A percentile compares a stretch with the other conserved stretches of the same genome.
These are phyloP conservation scores for Salix suchowensis DNA, from an alignment of 345 rosid genomes.

Conservation along the genomic window DNA sequence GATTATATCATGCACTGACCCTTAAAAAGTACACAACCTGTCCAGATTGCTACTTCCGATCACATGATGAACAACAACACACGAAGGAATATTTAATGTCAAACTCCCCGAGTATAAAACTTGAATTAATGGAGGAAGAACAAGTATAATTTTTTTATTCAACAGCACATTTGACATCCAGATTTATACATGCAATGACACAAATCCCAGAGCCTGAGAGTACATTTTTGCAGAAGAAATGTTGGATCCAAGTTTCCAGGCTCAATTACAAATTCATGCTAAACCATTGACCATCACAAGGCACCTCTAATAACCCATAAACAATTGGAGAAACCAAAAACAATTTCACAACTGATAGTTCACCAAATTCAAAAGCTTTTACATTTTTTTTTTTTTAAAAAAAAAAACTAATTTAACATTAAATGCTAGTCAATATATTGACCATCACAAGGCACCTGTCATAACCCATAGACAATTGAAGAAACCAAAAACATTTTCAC, in stretches of 20 bases:
- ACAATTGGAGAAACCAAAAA: neutral
- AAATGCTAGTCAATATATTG: slow-evolving; percentile 17
- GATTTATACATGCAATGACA: neutral
- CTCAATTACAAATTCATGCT: neutral
- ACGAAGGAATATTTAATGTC: neutral
- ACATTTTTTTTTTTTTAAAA: neutral
- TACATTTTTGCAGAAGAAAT: neutral
- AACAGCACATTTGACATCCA: neutral
- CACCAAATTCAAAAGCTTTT: neutral
- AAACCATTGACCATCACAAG: neutral
- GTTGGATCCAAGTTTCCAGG: neutral
- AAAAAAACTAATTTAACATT: neutral
- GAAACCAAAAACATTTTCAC: neutral
- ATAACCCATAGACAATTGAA: neutral
- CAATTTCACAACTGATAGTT: neutral
- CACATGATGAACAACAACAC: neutral
- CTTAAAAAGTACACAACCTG: neutral
- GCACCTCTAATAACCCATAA: neutral
- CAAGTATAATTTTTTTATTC: too few species aligned
- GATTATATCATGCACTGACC: neutral
- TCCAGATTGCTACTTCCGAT: neutral
- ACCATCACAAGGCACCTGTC: neutral
- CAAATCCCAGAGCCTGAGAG: neutral
- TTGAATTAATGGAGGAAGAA: neutral
- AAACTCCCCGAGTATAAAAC: neutral